Conservation (phyloP, 441 rosid genomes). For the Bruguiera hainesii region DNA sequence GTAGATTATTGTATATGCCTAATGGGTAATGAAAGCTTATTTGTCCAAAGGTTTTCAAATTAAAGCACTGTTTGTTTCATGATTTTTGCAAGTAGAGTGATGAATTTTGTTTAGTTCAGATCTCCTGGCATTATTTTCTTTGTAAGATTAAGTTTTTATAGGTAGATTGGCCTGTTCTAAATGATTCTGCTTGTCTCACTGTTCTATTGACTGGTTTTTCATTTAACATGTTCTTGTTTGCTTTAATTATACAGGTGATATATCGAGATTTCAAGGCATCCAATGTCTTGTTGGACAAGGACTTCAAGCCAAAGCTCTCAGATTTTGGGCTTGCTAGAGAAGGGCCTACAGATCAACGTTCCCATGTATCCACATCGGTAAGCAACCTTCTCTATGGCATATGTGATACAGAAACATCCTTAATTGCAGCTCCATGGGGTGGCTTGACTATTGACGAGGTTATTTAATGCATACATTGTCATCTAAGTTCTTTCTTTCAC, state of each 20-base stretch:
- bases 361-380: conserved; percentile 90
- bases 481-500: no score
- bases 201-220: background rate
- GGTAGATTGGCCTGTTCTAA: no score
- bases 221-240: background rate
- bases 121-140: no score
- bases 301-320: conserved; percentile 69
- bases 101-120: no score
- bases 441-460: no score
- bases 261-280: conserved; percentile 82
- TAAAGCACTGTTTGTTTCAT: background rate
- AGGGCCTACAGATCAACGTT: conserved; percentile 67
- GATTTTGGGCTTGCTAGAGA: conserved; percentile 97
- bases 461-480: no score
- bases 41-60: background rate
- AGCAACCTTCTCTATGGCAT: conserved; percentile 21
- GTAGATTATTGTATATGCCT: conserved; percentile 7
- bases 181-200: background rate
- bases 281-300: conserved; percentile 62
- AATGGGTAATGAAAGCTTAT: background rate
- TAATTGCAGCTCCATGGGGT: no score
- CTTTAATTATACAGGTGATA: conserved; percentile 52
- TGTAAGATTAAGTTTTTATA: no score
- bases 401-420: no score
- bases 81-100: no score